Base-by-base conservation (phyloP, 1,284 basidiomycete genomes). In the Neotropicomus parvogracilis region DNA sequence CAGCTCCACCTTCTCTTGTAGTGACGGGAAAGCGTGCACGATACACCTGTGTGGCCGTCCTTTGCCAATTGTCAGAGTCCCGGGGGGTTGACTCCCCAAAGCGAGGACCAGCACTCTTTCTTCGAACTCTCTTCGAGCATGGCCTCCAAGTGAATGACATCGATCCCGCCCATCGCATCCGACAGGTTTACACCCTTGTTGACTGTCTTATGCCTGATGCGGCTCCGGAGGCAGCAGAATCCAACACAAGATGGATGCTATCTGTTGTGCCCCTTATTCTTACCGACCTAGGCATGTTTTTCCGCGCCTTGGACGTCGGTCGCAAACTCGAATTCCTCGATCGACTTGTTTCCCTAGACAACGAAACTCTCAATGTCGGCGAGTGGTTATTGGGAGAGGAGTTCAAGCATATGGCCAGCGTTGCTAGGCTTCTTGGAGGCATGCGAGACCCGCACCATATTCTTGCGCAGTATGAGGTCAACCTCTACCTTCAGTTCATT, bases 311-410 rank as follows among this genome's bases (percentile, higher is more conserved):
- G 33, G 79, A 84, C 48, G 69, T 75, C 1, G 75, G 80, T 46
- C 75, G 71, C 46, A 79, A 75, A 57, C 68, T 74, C 3, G 70
- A 74, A 36, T 65, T 88, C 29, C 61, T 87, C n/a, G 66, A 74
- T 41, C 73, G 79, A 5, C 70, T 89, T 4, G 69, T 77, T 20
- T 69, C 65, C 17, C 61, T 88, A 12, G 87, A 90, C 54, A 64
- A 72, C 4, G 81, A 44, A 5, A 62, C 72, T 11, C 68, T 80
- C 6, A 80, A 79, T 1, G 60, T 88, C 4, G 84, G 79, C n/a
- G 82, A 86, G 51, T 90, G 84, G 83, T 56, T 90, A 20, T 56
- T 90, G 8, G 59, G 68, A 19, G 77, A 83, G 54, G 84, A 87
- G 54, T 55, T 84, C 46, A 79, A 77, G 57, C 60, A 66, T 20